Percentiles rank a stretch among this genome's conserved stretches.
phyloP scores from a whole-genome alignment of 108 stramenopile species.

The Cyclotella choctawhatcheeana region DNA sequence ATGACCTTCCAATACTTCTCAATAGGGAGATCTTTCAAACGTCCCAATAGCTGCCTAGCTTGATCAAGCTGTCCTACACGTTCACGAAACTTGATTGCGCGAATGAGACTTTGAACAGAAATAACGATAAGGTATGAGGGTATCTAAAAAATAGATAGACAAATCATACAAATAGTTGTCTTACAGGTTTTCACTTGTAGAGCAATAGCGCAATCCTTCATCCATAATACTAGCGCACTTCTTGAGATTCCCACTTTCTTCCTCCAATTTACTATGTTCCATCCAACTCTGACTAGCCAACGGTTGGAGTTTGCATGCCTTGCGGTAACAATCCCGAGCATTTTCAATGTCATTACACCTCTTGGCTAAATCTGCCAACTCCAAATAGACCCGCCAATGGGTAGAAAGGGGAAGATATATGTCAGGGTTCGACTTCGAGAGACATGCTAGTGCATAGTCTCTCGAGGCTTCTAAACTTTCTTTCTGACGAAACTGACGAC shows the following conservation, averaged over 20 bases:
- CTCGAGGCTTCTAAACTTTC: constrained; percentile 67
- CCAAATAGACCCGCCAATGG: constrained; percentile 84
- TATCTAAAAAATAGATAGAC: not conserved
- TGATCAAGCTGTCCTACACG: constrained; percentile 70
- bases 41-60: constrained; percentile 84
- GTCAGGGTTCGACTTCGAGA: constrained; percentile 37
- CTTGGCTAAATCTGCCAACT: constrained; percentile 85
- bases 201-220: constrained; percentile 80
- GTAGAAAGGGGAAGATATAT: constrained; percentile 59
- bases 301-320: constrained; percentile 88
- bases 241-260: constrained; percentile 89
- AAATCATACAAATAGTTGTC: not conserved
- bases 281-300: constrained; percentile 93
- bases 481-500: constrained; percentile 60
- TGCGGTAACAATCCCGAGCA: constrained; percentile 80
- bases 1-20: constrained; percentile 95
- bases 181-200: constrained; percentile 76
- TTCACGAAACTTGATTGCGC: constrained; percentile 94
- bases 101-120: constrained; percentile 51
- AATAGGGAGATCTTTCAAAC: constrained; percentile 88
- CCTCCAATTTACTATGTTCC: constrained; percentile 96
- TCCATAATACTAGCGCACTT: constrained; percentile 72
- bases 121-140: not conserved
- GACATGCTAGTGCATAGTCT: constrained; percentile 56
- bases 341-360: constrained; percentile 73